Conservation (phyloP, 176 grass and related monocot genomes). For the Hsuehochloa calcarea region DNA sequence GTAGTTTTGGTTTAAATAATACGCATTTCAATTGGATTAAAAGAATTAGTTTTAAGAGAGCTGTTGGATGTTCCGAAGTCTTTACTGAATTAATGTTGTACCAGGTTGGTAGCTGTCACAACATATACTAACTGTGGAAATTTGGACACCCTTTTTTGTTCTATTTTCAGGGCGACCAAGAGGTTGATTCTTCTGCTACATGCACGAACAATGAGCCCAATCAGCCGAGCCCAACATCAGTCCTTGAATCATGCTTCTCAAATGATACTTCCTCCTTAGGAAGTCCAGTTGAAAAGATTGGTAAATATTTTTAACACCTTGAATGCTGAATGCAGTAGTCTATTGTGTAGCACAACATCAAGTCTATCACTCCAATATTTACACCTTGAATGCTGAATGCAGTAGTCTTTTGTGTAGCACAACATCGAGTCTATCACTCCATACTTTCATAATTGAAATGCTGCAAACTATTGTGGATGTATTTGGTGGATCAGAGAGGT, state of each 20-base stretch:
- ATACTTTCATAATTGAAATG: slow-evolving; percentile 56
- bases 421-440: slow-evolving; percentile 15
- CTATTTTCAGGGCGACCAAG: slow-evolving; percentile 44
- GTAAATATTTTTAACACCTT: slow-evolving; percentile 27
- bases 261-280: slow-evolving; percentile 56
- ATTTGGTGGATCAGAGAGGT: slow-evolving; percentile 6
- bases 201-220: slow-evolving; percentile 35
- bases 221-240: slow-evolving; percentile 65
- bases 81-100: not conserved
- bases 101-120: not conserved
- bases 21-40: not conserved
- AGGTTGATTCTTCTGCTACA: slow-evolving; percentile 22
- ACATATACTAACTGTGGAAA: not conserved
- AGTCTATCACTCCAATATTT: slow-evolving; percentile 13
- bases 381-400: no score
- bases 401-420: not conserved
- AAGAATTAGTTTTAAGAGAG: not conserved
- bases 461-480: slow-evolving; percentile 34
- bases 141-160: not conserved
- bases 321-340: not conserved
- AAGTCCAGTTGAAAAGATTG: slow-evolving; percentile 52
- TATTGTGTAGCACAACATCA: no score
- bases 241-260: slow-evolving; percentile 63
- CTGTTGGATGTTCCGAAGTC: not conserved
- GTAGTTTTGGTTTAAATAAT: not conserved